Evolutionary conservation across 805 yeast genomes (phyloP).

Genomic region (Cephaloascus albidus): DNA sequence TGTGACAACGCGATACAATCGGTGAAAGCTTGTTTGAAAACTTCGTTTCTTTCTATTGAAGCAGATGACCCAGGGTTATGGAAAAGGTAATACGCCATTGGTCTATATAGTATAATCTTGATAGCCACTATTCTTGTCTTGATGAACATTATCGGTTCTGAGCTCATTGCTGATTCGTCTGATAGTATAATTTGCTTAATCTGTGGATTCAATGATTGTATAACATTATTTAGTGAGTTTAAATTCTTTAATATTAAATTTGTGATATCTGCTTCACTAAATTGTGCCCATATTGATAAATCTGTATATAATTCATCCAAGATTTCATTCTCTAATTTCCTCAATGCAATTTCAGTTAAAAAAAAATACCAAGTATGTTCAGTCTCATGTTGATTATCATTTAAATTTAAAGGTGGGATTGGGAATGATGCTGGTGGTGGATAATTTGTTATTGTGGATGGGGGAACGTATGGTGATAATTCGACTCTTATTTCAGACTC

Average conservation of each 20-base stretch:
- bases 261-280: conserved; percentile 15
- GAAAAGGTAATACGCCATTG: conserved; percentile 20
- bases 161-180: conserved; percentile 5
- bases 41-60: conserved; percentile 14
- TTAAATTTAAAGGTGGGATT: conserved; percentile 1
- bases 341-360: conserved; percentile 27
- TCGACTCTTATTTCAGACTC: conserved; percentile 5
- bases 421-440: conserved; percentile 5
- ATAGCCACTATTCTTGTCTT: conserved; percentile 25
- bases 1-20: conserved; percentile 14
- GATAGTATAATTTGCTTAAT: conserved; percentile 7
- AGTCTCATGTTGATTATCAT: conserved; percentile 11
- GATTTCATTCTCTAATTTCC: conserved; percentile 27
- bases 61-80: conserved; percentile 3
- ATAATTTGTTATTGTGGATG: conserved; percentile 3
- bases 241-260: conserved; percentile 17
- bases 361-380: conserved; percentile 27
- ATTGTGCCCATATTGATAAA: conserved; percentile 16
- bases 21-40: conserved; percentile 3
- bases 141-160: conserved; percentile 26
- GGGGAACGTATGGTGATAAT: conserved; percentile 1
- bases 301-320: conserved; percentile 20
- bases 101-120: conserved; percentile 22
- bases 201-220: conserved; percentile 22
- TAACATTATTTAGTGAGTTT: conserved; percentile 26